Percentiles rank a stretch among this genome's conserved stretches.
These are phyloP conservation scores for Phaffia tasmanica DNA, from an alignment of 768 basidiomycete genomes.

Conservation along the genomic window DNA sequence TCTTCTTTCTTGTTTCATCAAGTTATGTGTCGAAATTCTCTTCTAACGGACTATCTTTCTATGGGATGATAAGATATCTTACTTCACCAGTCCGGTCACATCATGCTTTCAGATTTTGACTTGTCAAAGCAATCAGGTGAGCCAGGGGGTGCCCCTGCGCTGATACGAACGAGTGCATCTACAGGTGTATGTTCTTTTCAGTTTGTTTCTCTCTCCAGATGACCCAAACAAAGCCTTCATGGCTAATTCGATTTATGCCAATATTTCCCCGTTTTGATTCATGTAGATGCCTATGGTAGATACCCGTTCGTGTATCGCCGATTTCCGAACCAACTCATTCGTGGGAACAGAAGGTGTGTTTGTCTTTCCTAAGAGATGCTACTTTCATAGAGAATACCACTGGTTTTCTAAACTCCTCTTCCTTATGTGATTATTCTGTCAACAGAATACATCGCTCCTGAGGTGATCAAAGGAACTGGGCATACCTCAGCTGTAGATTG, in stretches of 20 bases:
- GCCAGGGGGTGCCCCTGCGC: conserved; percentile 71
- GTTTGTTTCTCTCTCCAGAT: not conserved
- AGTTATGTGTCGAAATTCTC: not conserved
- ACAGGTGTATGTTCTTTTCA: conserved; percentile 59
- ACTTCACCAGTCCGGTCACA: conserved; percentile 93
- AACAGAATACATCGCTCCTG: conserved; percentile 95
- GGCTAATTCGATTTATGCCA: not conserved
- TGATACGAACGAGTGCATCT: conserved; percentile 69
- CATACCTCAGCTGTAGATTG: conserved; percentile 98
- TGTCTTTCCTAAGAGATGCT: not conserved
- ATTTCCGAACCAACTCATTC: conserved; percentile 97
- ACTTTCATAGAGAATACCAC: too few relatives aligned
- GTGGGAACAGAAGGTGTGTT: conserved; percentile 90
- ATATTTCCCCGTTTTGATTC: not conserved
- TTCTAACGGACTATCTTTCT: too few relatives aligned
- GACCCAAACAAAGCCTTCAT: not conserved
- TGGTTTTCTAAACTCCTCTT: conserved; percentile 9
- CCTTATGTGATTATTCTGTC: conserved; percentile 8
- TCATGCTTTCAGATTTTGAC: conserved; percentile 99
- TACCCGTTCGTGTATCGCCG: conserved; percentile 91
- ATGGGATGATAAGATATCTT: conserved; percentile 61
- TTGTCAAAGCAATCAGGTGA: conserved; percentile 89
- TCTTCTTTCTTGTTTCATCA: not conserved
- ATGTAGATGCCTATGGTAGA: conserved; percentile 79
- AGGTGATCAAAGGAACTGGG: conserved; percentile 91